These are phyloP conservation scores for Hanseniaspora vineae DNA, from an alignment of 805 yeast species.

Conservation along the genomic window DNA sequence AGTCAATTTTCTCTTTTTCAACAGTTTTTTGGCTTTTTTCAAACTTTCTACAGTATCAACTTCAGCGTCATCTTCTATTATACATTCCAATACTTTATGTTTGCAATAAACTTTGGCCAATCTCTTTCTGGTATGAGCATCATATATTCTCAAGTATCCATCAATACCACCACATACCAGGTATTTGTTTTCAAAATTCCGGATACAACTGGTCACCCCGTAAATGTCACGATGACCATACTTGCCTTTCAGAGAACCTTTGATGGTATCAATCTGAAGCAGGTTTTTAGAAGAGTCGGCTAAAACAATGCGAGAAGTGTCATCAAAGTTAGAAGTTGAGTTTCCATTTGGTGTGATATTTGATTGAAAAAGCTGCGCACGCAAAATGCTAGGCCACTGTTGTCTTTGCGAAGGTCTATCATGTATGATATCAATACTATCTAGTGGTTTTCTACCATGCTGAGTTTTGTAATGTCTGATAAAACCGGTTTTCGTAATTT, in stretches of 20 bases:
- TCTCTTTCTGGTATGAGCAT: conserved; percentile 42
- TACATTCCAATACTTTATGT: conserved; percentile 35
- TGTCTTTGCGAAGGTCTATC: conserved; percentile 9
- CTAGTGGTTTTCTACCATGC: conserved; percentile 54
- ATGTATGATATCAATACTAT: conserved; percentile 20
- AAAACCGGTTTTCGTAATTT: conserved; percentile 66
- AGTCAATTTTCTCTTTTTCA: conserved; percentile 27
- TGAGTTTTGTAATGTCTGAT: conserved; percentile 59
- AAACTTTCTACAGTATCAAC: conserved; percentile 10
- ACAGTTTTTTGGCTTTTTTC: conserved; percentile 19
- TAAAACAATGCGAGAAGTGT: conserved; percentile 8
- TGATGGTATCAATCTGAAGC: conserved; percentile 38
- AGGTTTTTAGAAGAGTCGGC: conserved; percentile 54
- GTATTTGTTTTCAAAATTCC: conserved; percentile 23
- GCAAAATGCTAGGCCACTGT: background rate
- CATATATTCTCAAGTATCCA: conserved; percentile 70
- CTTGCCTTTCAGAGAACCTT: conserved; percentile 51
- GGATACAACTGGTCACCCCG: conserved; percentile 26
- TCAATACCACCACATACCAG: conserved; percentile 78
- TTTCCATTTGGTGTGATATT: background rate
- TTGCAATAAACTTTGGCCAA: conserved; percentile 64
- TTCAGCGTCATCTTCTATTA: conserved; percentile 1
- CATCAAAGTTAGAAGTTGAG: background rate
- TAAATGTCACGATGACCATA: conserved; percentile 71
- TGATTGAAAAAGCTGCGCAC: background rate